phyloP scores from a whole-genome alignment of 2,329 filamentous ascomycete genomes.

The Alternaria ethzedia region DNA sequence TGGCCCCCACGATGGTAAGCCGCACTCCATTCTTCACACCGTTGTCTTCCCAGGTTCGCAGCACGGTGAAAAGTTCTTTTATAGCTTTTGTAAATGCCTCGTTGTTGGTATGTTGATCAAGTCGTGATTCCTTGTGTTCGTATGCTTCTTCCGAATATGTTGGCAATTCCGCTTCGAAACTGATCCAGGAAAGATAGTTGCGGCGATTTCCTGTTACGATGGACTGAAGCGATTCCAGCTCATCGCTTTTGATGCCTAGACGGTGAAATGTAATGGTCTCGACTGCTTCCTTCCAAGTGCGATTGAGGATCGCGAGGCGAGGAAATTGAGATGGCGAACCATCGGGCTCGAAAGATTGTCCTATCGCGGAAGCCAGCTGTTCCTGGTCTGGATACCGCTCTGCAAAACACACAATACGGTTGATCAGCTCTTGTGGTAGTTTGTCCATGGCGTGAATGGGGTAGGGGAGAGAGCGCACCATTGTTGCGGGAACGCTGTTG shows the following conservation, averaged over 20 bases:
- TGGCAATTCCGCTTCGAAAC: conserved; percentile 2
- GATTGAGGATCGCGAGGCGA: conserved; percentile 4
- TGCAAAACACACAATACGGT: conserved; percentile 10
- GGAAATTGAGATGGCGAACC: conserved; percentile 7
- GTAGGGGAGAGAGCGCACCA: not conserved
- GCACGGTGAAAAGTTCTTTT: not conserved
- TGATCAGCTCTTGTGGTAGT: conserved; percentile 23
- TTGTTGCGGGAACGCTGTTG: not conserved
- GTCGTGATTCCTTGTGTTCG: not conserved
- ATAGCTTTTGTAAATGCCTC: conserved; percentile 4
- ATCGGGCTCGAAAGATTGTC: not conserved
- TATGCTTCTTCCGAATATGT: conserved; percentile 10
- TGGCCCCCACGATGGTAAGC: not conserved
- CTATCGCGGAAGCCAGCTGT: conserved; percentile 1
- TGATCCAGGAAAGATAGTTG: conserved; percentile 3
- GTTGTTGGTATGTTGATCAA: conserved; percentile 2
- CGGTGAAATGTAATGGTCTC: conserved; percentile 8
- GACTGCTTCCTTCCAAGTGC: conserved; percentile 11
- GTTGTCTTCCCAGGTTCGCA: conserved; percentile 10
- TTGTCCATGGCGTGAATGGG: conserved; percentile 6
- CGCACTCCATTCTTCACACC: conserved; percentile 5
- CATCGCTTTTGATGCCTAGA: conserved; percentile 3
- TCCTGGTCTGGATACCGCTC: conserved; percentile 9
- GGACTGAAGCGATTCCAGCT: conserved; percentile 1
- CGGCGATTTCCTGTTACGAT: conserved; percentile 11